Evolutionary conservation across 1,284 basidiomycete genomes (phyloP), one percentile per base, ranked within the genome.

Genomic region (Neolentinus lepideus): DNA sequence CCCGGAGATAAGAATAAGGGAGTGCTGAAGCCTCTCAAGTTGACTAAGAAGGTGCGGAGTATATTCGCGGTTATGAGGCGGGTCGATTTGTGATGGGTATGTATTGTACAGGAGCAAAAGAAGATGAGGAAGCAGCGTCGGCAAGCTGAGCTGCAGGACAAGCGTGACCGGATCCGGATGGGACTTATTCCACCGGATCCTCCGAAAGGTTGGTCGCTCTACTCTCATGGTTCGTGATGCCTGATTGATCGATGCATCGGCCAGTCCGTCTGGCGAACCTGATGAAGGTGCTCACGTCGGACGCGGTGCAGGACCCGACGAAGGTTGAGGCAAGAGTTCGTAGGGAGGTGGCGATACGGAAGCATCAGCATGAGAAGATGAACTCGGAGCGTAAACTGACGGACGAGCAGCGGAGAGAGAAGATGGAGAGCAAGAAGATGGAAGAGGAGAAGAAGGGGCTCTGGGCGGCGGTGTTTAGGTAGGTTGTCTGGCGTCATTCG

Each of bases 241-340:
- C 57, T 63, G 51, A 62, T 46, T 53, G 51, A 11, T 31, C 29
- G 12, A 51, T 22, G 14, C 12, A 3, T 52, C 53, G 48, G 60
- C 4, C 65, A 94, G 96, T 99, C 57, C 92, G 94, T 52, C 78
- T 99, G 56, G 85, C 91, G 47, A 99, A 99, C 71, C 74, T 99
- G 67, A 98, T 99, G 95, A 94, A 94, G 67, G 97, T 99, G 12
- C 78, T 99, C 38, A 97, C 96, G 0, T 92, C 92, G 10, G 95
- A 98, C 67, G 95, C 94, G 0, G 88, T 98, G 11, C 91, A 94
- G 76, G 97, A 99, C 68, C 93, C 97, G 1, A 99, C 97, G 1
- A 90, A 95, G 61, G 92, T 99, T 12, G 97, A 99, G 71, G 95
- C 95, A 3, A 85, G 91, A 50, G 95, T 99, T 4, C 79, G 94